Conservation (phyloP, 345 rosid species). For the Eucalyptus coolabah region DNA sequence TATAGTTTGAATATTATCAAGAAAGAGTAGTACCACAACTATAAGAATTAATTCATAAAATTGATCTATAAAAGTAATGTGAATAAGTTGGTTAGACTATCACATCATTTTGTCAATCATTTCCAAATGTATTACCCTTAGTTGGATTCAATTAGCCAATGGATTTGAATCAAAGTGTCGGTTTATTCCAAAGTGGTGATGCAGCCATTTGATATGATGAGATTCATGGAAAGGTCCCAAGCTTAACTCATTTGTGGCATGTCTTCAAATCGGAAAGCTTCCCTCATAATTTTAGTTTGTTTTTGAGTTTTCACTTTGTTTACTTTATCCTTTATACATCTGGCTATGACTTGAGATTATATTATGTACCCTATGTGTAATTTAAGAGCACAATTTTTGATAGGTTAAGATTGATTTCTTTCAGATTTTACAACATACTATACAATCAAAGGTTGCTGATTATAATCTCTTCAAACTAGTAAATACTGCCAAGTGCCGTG, state of each 20-base stretch:
- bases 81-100: neutral
- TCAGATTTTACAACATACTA: rapidly evolving
- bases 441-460: neutral
- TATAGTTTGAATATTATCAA: neutral
- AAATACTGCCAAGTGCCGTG: rapidly evolving
- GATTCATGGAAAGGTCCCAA: neutral
- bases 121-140: neutral
- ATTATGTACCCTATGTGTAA: neutral
- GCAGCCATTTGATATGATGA: rapidly evolving
- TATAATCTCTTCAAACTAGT: neutral
- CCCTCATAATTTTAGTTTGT: neutral
- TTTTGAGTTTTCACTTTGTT: neutral
- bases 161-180: rapidly evolving
- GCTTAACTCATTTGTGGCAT: neutral
- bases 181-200: neutral
- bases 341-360: neutral
- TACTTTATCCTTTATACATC: rapidly evolving
- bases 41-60: neutral
- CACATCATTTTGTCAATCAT: neutral
- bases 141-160: too few relatives aligned
- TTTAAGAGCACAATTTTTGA: neutral
- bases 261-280: rapidly evolving
- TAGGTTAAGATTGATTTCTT: neutral
- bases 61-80: neutral
- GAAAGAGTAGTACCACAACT: neutral